phyloP scores from a whole-genome alignment of 2,329 filamentous ascomycete genomes.

The Hysterium pulicare region DNA sequence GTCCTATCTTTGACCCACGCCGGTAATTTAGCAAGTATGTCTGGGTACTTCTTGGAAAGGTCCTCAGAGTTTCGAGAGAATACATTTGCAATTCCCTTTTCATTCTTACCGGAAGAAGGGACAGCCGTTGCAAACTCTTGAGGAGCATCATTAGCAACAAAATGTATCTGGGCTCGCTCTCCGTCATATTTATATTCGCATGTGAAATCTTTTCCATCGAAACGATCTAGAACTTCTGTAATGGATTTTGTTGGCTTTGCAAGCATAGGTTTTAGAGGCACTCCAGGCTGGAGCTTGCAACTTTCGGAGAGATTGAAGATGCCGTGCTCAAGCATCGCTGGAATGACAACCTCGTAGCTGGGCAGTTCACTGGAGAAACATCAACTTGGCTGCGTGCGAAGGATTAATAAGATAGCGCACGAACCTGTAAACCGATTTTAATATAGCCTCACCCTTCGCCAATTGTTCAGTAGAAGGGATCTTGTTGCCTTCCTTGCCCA shows the following conservation, averaged over 20 bases:
- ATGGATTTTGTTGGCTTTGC: conserved; percentile 98
- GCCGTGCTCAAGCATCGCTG: conserved; percentile 80
- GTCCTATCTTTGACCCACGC: conserved; percentile 88
- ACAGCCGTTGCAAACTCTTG: conserved; percentile 60
- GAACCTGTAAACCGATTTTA: conserved; percentile 88
- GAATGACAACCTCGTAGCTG: conserved; percentile 92
- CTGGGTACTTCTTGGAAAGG: conserved; percentile 94
- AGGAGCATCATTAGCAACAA: conserved; percentile 76
- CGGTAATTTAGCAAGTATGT: conserved; percentile 83
- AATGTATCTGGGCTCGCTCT: conserved; percentile 97
- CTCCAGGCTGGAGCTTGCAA: conserved; percentile 88
- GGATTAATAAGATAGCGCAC: conserved; percentile 13
- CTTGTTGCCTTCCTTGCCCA: conserved; percentile 63
- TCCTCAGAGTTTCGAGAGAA: conserved; percentile 98
- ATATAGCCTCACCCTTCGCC: conserved; percentile 75
- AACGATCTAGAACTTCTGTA: conserved; percentile 93
- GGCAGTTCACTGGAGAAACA: conserved; percentile 70
- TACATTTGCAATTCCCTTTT: conserved; percentile 78
- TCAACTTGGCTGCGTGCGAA: conserved; percentile 30
- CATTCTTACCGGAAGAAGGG: conserved; percentile 62
- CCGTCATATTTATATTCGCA: conserved; percentile 99
- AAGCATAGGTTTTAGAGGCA: conserved; percentile 97
- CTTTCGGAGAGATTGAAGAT: conserved; percentile 77
- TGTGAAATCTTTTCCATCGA: conserved; percentile 91
- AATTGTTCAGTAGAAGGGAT: conserved; percentile 71